Evolutionary conservation across 345 rosid species (phyloP), one percentile per base, ranked within the genome.

Genomic region (Boechera retrofracta): DNA sequence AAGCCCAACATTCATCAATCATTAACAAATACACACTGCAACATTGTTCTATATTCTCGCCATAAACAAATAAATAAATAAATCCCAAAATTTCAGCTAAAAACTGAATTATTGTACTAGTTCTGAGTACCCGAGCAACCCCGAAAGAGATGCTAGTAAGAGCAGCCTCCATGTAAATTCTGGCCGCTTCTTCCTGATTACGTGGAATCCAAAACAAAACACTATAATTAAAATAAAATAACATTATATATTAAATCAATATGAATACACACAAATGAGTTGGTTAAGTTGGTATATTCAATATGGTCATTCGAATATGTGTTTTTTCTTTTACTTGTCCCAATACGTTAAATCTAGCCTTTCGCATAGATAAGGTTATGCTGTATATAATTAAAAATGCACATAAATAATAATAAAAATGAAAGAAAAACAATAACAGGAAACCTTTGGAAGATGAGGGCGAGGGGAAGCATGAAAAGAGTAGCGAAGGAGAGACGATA

Each of bases 121-220:
- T 38, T 28, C 5, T 24, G 13, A 7, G 68, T 79, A 89, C 93
- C 89, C 93, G 26, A 86, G 60, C 55, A 89, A 33, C 2, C 85
- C 91, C 47, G 81, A 82, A 10, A 86, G 64, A 79, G 83, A 81
- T 38, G 86, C 82, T 72, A 69, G 85, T 6, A 79, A 62, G 1
- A 82, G 80, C 13, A 89, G 64, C 42, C 28, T 84, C 86, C 88
- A 77, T 3, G 86, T 84, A 45, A 87, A 31, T 60, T 79, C 77
- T 35, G 87, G 87, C 81, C 85, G 82, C 38, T 32, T 72, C 9
- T 79, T 73, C 86, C 86, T 85, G 74, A 52, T 49, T 16, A 58
- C 26, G 7, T 36, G 11, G 12, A 75, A 68, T 58, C 32, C 39
- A 65, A 65, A 57, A 75, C 33, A 48, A 66, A 47, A 66, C 12